Base-by-base conservation (phyloP, 140 eudicot genomes). In the Erigeron philadelphicus region DNA sequence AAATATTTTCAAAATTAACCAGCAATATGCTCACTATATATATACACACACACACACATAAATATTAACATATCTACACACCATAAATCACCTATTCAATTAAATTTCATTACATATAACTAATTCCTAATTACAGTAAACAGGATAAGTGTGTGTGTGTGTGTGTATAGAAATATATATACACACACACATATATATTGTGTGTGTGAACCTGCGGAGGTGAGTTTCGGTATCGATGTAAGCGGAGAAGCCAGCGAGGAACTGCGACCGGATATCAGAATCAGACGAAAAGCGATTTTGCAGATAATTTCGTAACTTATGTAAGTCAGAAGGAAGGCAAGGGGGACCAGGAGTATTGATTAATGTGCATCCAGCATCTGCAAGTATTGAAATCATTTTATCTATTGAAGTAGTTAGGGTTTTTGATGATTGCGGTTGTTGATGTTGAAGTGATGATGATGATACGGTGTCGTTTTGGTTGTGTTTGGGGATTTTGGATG, bases 291-390 rank as follows among this genome's bases (percentile, higher is more conserved):
- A 80, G 3, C 76, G 50, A 11, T 55, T 64, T 16, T 89, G 78
- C 5, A 89, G 85, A 57, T 73, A 80, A 45, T 73, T 75, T 0
- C 96, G 86, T 44, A 89, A 76, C 63, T 66, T 82, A 72, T 81
- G 85, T 17, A 61, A 43, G 67, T 89, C 96, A 45, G 85, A 47
- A 16, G 96, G 95, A 19, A 89, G 78, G 56, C 81, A 86, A 7
- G 91, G 95, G 11, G 87, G 95, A 0, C 84, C 95, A 5, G 81
- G 43, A 18, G 87, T 68, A 76, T 84, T 82, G 50, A 82, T 75
- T 19, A 89, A 75, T 18, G 96, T 87, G 61, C 95, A 86, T 0
- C 96, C 95, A 31, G 95, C 88, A 9, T 87, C 84, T 5, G 95
- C 96, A 8, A 89, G 83, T n/a, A 86, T 83, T 0, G 91, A 72